Percentiles rank a stretch among this genome's conserved stretches.
These are phyloP conservation scores for Lactarius deliciosus DNA, from an alignment of 768 basidiomycete species.

Conservation along the genomic window DNA sequence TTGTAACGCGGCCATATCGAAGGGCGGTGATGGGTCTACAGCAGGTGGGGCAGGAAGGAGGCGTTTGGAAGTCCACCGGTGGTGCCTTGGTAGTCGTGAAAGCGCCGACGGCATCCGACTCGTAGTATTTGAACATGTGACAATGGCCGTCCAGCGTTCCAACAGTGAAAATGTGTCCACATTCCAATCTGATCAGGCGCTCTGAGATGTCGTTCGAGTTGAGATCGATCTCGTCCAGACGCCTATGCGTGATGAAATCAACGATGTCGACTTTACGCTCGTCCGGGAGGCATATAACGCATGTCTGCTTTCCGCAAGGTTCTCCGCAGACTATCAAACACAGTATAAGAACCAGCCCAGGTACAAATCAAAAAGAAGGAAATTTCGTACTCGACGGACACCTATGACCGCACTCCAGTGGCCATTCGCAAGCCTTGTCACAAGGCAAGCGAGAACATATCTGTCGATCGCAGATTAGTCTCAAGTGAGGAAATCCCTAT, in stretches of 20 bases:
- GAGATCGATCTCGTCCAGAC: conserved; percentile 33
- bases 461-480: conserved; percentile 26
- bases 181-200: conserved; percentile 34
- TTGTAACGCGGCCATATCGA: conserved; percentile 40
- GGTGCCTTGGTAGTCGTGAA: conserved; percentile 33
- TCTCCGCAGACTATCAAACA: conserved; percentile 40
- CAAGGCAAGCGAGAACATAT: conserved; percentile 42
- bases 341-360: background rate
- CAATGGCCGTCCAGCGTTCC: conserved; percentile 42
- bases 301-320: conserved; percentile 37
- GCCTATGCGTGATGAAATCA: conserved; percentile 39
- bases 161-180: conserved; percentile 43
- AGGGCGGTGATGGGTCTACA: conserved; percentile 36
- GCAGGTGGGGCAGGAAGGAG: conserved; percentile 40
- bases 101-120: conserved; percentile 30
- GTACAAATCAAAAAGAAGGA: background rate
- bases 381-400: conserved; percentile 41
- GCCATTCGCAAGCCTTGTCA: conserved; percentile 35
- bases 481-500: background rate
- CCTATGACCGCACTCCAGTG: conserved; percentile 38
- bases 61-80: conserved; percentile 33
- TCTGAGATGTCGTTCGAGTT: conserved; percentile 35
- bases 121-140: conserved; percentile 36
- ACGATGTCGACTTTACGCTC: conserved; percentile 35
- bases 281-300: conserved; percentile 35